Evolutionary conservation across 345 rosid species (phyloP), one percentile per base, ranked within the genome.

Genomic region (Syzygium oleosum): DNA sequence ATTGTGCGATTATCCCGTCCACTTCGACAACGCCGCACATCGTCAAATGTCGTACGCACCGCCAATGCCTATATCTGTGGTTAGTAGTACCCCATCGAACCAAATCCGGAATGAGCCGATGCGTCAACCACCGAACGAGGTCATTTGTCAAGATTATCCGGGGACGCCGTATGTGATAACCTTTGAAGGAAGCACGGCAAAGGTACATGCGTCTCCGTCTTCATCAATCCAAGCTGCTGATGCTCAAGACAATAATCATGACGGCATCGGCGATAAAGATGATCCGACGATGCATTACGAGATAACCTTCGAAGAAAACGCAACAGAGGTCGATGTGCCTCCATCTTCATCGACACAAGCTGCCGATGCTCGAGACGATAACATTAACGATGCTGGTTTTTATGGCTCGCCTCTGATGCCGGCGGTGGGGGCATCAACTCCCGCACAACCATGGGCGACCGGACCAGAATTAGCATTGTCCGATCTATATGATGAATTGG

Each of bases 1-100:
- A 0, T 11, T 7, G 0, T 25, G 65, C 29, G 0, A 58, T 58
- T 23, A 0, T 4, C 7, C 29, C 0, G 14, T 58, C 65, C 25
- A 58, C 65, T 2, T 58, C 25, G 23, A 56, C 63, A 23, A 56
- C n/a, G 22, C 6, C 22, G 63, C 63, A 2, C 63, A 22, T 23
- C 13, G 23, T 23, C 63, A 56, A 56, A 56, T 56, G 61, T 0
- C 12, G n/a, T 22, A 56, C n/a, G 3, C 22, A 56, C 0, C 11
- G 63, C 63, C 63, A 56, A 56, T 56, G n/a, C 63, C 63, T 4
- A 23, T 23, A 27, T 56, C 59, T 55, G 22, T 55, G 22, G 27
- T 21, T 5, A 55, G 27, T 55, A 55, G 59, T 2, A 22, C 2
- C 59, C 27, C 59, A 22, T 55, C 27, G 0, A 55, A 55, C 9